Conservation (phyloP, 2,329 filamentous ascomycete species). For the Alternaria ethzedia region DNA sequence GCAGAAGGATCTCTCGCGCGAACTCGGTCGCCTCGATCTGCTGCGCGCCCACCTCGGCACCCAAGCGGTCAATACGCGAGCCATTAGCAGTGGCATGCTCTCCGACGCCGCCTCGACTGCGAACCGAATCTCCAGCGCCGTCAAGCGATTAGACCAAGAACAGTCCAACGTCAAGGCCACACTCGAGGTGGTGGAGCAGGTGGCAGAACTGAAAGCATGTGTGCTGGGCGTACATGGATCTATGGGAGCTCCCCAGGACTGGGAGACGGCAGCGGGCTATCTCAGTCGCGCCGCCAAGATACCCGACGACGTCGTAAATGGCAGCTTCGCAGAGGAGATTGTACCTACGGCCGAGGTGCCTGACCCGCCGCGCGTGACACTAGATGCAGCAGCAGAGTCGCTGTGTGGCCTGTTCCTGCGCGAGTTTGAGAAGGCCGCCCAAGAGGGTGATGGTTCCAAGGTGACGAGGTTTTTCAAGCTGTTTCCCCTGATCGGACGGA, state of each 20-base stretch:
- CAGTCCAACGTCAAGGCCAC: slow-evolving; percentile 92
- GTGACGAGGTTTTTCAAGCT: slow-evolving; percentile 98
- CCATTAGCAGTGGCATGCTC: slow-evolving; percentile 90
- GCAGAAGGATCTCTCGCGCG: slow-evolving; percentile 84
- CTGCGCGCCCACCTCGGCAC: slow-evolving; percentile 86
- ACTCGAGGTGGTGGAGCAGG: slow-evolving; percentile 90
- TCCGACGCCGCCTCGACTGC: slow-evolving; percentile 85
- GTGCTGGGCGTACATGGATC: slow-evolving; percentile 92
- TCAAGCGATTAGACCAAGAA: slow-evolving; percentile 87
- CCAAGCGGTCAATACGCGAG: slow-evolving; percentile 81
- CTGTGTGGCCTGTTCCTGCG: slow-evolving; percentile 88
- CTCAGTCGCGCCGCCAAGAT: slow-evolving; percentile 82
- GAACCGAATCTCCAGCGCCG: slow-evolving; percentile 81
- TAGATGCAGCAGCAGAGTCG: slow-evolving; percentile 86
- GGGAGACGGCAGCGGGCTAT: slow-evolving; percentile 94
- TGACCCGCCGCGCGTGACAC: slow-evolving; percentile 84
- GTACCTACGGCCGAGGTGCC: slow-evolving; percentile 96
- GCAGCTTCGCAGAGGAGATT: slow-evolving; percentile 87
- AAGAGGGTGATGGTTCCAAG: slow-evolving; percentile 83
- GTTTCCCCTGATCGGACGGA: slow-evolving; percentile 89
- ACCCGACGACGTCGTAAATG: slow-evolving; percentile 78
- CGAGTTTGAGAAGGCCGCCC: slow-evolving; percentile 92
- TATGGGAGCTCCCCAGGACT: slow-evolving; percentile 98
- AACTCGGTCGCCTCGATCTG: slow-evolving; percentile 85
- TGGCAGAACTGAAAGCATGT: slow-evolving; percentile 95